phyloP scores from a whole-genome alignment of 257 asterid species.

The Nicotiana attenuata region DNA sequence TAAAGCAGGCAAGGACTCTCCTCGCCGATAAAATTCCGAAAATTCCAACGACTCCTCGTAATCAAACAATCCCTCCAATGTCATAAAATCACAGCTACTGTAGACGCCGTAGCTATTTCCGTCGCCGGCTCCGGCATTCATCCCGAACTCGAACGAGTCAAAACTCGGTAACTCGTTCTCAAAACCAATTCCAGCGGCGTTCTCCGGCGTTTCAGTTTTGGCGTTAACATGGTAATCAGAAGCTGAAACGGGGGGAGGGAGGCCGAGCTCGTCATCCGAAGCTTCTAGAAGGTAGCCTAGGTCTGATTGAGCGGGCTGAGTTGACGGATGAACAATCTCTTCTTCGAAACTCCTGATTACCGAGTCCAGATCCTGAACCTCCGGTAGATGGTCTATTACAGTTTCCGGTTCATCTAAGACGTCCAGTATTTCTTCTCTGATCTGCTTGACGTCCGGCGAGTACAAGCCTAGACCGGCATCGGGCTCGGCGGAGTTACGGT shows the following conservation, averaged over 20 bases:
- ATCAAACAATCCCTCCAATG: slow-evolving; percentile 29
- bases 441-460: background rate
- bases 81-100: slow-evolving; percentile 14
- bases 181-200: background rate
- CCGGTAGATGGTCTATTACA: slow-evolving; percentile 10
- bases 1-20: slow-evolving; percentile 29
- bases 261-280: slow-evolving; percentile 43
- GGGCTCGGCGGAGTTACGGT: background rate
- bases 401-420: slow-evolving; percentile 22
- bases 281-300: slow-evolving; percentile 38
- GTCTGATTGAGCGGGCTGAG: slow-evolving; percentile 18
- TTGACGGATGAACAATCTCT: slow-evolving; percentile 24
- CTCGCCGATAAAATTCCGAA: slow-evolving; percentile 20
- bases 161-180: slow-evolving; percentile 21
- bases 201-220: background rate
- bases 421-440: slow-evolving; percentile 26
- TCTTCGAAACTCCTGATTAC: slow-evolving; percentile 42
- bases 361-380: slow-evolving; percentile 33
- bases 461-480: background rate
- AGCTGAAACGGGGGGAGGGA: slow-evolving; percentile 23
- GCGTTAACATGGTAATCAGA: background rate
- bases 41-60: slow-evolving; percentile 18
- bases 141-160: slow-evolving; percentile 25
- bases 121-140: slow-evolving; percentile 7
- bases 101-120: background rate